Percentiles rank a stretch among this genome's conserved stretches.
phyloP scores from a whole-genome alignment of 208 protist species.

The Trypanosoma caninum region DNA sequence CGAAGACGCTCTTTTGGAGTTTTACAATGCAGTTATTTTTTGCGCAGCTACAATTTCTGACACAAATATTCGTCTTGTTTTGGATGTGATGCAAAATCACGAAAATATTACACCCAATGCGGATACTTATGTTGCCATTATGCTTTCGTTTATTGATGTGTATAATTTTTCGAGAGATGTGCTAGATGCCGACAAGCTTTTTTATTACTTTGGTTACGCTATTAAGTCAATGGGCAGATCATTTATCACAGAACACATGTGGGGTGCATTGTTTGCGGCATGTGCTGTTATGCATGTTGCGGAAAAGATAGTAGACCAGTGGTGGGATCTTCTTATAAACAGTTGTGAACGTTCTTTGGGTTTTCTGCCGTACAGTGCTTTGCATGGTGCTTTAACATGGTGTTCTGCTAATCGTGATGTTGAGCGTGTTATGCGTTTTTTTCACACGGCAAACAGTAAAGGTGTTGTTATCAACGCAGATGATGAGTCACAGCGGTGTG shows the following conservation, averaged over 20 bases:
- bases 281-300: constrained; percentile 48
- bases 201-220: constrained; percentile 72
- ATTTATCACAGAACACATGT: constrained; percentile 40
- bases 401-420: constrained; percentile 62
- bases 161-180: background rate
- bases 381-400: constrained; percentile 67
- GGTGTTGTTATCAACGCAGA: constrained; percentile 20
- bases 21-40: constrained; percentile 55
- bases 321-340: constrained; percentile 49
- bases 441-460: constrained; percentile 53
- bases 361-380: constrained; percentile 46
- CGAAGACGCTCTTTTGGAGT: constrained; percentile 22
- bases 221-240: constrained; percentile 31
- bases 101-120: constrained; percentile 54
- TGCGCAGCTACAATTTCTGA: constrained; percentile 30
- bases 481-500: constrained; percentile 10
- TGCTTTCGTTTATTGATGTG: constrained; percentile 25
- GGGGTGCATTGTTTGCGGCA: constrained; percentile 53
- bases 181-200: constrained; percentile 39
- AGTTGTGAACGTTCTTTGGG: background rate
- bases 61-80: constrained; percentile 36
- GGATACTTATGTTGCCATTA: constrained; percentile 41
- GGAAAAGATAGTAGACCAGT: constrained; percentile 77
- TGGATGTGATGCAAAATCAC: constrained; percentile 42
- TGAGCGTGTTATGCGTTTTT: constrained; percentile 54